Evolutionary conservation across 306 rosid species (phyloP).

Genomic region (Spatholobus suberectus): DNA sequence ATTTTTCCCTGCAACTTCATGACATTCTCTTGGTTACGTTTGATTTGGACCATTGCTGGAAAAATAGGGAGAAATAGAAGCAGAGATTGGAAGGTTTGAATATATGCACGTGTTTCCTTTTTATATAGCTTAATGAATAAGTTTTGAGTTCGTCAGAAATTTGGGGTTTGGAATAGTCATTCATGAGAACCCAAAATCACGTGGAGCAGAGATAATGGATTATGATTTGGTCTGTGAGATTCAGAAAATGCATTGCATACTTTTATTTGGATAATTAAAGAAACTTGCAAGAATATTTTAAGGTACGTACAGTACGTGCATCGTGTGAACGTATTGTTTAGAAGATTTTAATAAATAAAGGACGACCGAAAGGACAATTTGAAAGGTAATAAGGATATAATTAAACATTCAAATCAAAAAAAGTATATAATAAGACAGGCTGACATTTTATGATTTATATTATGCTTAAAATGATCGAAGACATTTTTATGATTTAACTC

Average conservation of each 20-base stretch:
- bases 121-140: background rate
- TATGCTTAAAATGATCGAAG: background rate
- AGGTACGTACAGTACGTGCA: background rate
- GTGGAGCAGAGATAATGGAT: background rate
- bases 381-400: background rate
- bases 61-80: background rate
- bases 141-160: background rate
- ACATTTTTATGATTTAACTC: background rate
- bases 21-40: constrained; percentile 27
- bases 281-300: background rate
- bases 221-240: background rate
- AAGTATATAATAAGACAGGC: background rate
- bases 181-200: background rate
- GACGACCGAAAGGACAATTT: background rate
- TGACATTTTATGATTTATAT: background rate
- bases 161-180: constrained; percentile 21
- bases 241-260: background rate
- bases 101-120: background rate
- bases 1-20: constrained; percentile 28
- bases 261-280: background rate
- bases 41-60: background rate
- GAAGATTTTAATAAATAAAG: background rate
- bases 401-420: too few species aligned
- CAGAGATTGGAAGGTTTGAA: background rate
- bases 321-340: constrained; percentile 16